Conservation (phyloP, 495 filamentous ascomycete species). For the Oidiodendron maius region DNA sequence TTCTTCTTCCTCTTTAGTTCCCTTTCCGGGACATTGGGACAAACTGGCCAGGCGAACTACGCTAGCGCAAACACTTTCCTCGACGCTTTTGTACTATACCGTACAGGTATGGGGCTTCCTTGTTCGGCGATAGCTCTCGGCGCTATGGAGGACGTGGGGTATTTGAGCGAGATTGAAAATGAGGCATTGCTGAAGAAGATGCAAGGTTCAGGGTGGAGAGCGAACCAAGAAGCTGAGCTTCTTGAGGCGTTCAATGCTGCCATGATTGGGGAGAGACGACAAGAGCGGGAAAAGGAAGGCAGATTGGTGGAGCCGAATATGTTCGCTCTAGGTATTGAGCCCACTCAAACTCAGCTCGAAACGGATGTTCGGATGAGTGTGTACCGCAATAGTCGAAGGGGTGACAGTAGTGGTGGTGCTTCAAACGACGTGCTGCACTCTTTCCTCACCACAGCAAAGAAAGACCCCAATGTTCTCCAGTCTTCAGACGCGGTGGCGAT, state of each 20-base stretch:
- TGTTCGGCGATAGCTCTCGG: conserved; percentile 42
- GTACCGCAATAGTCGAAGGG: too few species aligned
- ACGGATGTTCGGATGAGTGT: too few species aligned
- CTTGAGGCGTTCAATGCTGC: not conserved
- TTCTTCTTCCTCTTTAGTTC: conserved; percentile 63
- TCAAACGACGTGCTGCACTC: not conserved
- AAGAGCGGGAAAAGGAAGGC: not conserved
- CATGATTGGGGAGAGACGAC: not conserved
- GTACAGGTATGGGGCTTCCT: conserved; percentile 37
- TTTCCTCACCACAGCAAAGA: not conserved
- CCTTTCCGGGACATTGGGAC: conserved; percentile 49
- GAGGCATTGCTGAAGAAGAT: not conserved
- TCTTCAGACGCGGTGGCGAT: not conserved
- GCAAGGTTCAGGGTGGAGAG: not conserved
- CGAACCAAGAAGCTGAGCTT: not conserved
- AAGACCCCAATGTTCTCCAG: not conserved
- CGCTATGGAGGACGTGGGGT: conserved; percentile 2
- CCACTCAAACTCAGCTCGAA: not conserved
- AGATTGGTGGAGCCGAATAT: not conserved
- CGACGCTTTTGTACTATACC: conserved; percentile 42
- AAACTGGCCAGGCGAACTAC: conserved; percentile 53
- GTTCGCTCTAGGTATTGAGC: not conserved
- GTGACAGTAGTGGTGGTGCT: not conserved
- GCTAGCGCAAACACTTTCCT: conserved; percentile 58
- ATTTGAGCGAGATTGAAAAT: not conserved